Base-by-base conservation (phyloP, 2,329 filamentous ascomycete genomes). In the Atkinsonella texensis region DNA sequence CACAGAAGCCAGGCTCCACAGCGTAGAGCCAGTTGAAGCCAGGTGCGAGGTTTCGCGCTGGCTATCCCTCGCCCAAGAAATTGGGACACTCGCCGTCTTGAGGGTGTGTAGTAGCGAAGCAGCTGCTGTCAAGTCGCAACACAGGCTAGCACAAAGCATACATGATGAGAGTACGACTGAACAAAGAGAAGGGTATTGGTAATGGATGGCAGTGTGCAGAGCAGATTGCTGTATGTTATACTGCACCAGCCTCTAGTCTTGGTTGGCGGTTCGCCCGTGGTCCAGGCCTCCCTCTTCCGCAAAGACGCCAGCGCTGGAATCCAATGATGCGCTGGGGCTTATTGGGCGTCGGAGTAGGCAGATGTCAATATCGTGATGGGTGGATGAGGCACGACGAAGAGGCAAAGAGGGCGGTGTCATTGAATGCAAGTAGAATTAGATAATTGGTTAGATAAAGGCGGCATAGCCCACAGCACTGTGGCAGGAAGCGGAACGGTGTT, bases 1-100 rank as follows among this genome's bases (percentile, higher is more conserved):
- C 59, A 3, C 61, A 61, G 49, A 57, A 59, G 49, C 46, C 55
- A 12, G 46, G 20, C 12, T 11, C 50, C 4, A 43, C 3, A 18
- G 35, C 51, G 23, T 52, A 49, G 43, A 15, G 1, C 11, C 5
- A 3, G 11, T 38, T 15, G 15, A 15, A 38, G 35, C 35, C 15
- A 38, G 11, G 9, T 38, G 35, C 4, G 11, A 38, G 35, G 35
- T 13, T 38, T 38, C 35, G 35, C 6, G 35, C 35, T 15, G 35
- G 35, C 11, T 7, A 12, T 38, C 15, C 11, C 35, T 38, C 11
- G 8, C 11, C 35, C 35, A 38, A 2, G 35, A 4, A 8, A 28
- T 28, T 28, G 28, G 28, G 28, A 28, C 28, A 28, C 7, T 28
- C 28, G 28, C 28, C 7, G 28, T 28, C 28, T 28, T 28, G 28